Conservation (phyloP, 208 protist species). For the Crithidia sp. region DNA sequence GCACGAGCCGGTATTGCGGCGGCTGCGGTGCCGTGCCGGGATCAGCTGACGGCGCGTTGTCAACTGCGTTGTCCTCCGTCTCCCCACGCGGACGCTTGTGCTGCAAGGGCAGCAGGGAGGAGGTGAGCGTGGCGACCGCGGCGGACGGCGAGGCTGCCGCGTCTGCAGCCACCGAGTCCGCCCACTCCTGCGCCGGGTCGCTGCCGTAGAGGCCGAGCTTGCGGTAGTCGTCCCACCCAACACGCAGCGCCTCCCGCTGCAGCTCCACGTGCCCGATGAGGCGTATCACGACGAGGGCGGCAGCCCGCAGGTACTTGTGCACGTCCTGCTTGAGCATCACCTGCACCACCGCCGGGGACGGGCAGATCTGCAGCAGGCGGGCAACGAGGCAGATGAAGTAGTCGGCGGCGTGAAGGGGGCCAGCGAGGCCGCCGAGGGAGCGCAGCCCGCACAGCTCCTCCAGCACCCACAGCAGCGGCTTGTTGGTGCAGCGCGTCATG, state of each 20-base stretch:
- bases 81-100: conserved; percentile 19
- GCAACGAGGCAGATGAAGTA: conserved; percentile 73
- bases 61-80: not conserved
- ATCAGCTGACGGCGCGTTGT: not conserved
- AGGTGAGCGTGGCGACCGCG: conserved; percentile 10
- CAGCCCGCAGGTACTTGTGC: conserved; percentile 83
- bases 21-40: conserved; percentile 18
- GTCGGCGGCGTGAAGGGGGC: conserved; percentile 54
- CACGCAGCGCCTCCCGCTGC: conserved; percentile 49
- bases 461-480: conserved; percentile 70
- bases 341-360: conserved; percentile 50
- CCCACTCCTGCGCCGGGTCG: conserved; percentile 38
- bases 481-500: conserved; percentile 66
- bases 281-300: conserved; percentile 68
- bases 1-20: conserved; percentile 52
- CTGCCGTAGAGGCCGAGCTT: conserved; percentile 75
- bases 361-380: conserved; percentile 77
- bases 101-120: conserved; percentile 26
- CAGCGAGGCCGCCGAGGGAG: conserved; percentile 54
- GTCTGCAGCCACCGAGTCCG: conserved; percentile 4
- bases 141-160: not conserved
- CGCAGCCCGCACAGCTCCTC: conserved; percentile 62
- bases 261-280: conserved; percentile 65
- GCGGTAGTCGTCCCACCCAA: conserved; percentile 75
- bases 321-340: conserved; percentile 79